Evolutionary conservation across 768 basidiomycete genomes (phyloP), one percentile per base, ranked within the genome.

Genomic region (Gloeophyllum trabeum): DNA sequence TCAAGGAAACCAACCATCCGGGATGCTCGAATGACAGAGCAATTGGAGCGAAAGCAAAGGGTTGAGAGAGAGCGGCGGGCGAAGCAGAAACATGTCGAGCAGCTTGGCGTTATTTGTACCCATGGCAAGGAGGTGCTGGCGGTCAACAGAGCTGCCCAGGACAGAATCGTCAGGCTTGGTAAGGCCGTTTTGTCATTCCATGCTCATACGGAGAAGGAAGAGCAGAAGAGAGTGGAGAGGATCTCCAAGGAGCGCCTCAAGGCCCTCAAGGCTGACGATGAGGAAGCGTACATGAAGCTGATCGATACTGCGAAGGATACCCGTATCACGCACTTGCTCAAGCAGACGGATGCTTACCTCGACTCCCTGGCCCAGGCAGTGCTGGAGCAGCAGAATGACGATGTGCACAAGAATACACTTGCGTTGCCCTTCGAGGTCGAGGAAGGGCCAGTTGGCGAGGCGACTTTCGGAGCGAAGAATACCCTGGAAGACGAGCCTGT

Each of bases 251-350:
- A 98, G 61, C 91, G 93, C 87, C 67, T 99, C 48, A 91, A 88
- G 66, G 96, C 94, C 5, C 79, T 98, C 51, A 92, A 94, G 64
- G 86, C 86, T 22, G 93, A 98, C 56, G 94, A 99, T 66, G 96
- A 99, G 67, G 96, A 97, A 63, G 93, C 90, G n/a, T 99, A 99
- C 62, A 83, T 97, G 77, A 92, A 92, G 58, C 84, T 99, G 54
- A 89, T 99, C 54, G 96, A 98, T 60, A 96, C 93, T 14, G 94
- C 94, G 44, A 99, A 99, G 61, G 96, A 99, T 54, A 97, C 94
- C 6, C 85, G 96, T 62, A 97, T 99, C 63, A 96, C 93, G 0
- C 96, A 98, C 62, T 69, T 98, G 21, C 69, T 99, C 43, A 72
- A 83, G 35, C 94, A 98, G 64, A 99, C 96, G 6, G 94, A 99